phyloP scores from a whole-genome alignment of 257 asterid species.

The Petunia axillaris region DNA sequence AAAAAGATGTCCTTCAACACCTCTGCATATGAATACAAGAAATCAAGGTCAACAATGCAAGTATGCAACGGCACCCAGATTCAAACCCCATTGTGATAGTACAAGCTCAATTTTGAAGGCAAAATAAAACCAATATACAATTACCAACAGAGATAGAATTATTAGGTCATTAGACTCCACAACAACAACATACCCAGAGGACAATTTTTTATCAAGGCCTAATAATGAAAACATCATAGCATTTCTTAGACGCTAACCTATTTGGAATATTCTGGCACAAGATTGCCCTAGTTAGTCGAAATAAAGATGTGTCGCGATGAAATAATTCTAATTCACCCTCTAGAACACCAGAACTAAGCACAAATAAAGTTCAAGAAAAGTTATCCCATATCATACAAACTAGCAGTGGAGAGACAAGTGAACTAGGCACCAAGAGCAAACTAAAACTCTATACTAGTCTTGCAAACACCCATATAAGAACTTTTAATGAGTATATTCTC shows the following conservation, averaged over 20 bases:
- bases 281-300: not conserved
- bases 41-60: conserved; percentile 35
- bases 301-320: not conserved
- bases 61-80: conserved; percentile 14
- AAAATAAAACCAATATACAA: not conserved
- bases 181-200: not conserved
- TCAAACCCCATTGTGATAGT: not conserved
- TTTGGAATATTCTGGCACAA: not conserved
- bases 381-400: not conserved
- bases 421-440: not conserved
- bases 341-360: not conserved
- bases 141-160: not conserved
- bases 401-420: not conserved
- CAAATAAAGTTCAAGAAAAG: not conserved
- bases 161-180: not conserved
- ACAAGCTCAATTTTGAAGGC: not conserved
- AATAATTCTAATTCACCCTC: not conserved
- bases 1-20: conserved; percentile 90
- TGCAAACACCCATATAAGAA: not conserved
- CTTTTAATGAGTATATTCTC: not conserved
- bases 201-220: conserved; percentile 4
- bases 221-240: not conserved
- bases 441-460: not conserved
- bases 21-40: conserved; percentile 55
- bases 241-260: not conserved